Conservation (phyloP, 805 yeast genomes). For the Candida oleophila region DNA sequence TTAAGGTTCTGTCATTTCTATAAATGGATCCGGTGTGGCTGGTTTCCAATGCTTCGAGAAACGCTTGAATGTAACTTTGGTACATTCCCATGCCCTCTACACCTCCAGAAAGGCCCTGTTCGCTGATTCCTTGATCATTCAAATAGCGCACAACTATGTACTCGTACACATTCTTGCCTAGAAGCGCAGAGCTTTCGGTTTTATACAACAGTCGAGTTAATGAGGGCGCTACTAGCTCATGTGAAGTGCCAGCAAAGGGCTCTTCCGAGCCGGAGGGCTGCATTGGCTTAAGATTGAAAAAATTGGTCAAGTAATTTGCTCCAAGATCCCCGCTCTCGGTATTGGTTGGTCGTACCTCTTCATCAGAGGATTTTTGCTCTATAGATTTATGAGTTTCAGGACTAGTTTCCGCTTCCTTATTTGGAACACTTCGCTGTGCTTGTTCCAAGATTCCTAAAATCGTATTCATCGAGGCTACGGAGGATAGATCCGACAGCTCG, state of each 20-base stretch:
- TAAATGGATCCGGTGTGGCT: not conserved
- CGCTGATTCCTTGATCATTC: slow-evolving; percentile 2
- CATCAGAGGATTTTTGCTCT: not conserved
- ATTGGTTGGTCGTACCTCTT: not conserved
- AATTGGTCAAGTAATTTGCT: not conserved
- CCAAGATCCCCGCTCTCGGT: not conserved
- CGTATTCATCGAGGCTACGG: slow-evolving; percentile 5
- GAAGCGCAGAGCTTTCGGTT: slow-evolving; percentile 1
- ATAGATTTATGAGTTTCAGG: not conserved
- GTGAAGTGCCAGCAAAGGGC: not conserved
- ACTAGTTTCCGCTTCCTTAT: not conserved
- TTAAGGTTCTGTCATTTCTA: not conserved
- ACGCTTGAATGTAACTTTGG: not conserved
- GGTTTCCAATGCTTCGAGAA: not conserved
- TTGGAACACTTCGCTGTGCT: not conserved
- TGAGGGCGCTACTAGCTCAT: not conserved
- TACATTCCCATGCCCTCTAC: not conserved
- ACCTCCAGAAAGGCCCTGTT: not conserved
- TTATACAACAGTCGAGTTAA: not conserved
- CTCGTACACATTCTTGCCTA: slow-evolving; percentile 15
- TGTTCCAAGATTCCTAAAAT: slow-evolving; percentile 6
- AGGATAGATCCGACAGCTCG: slow-evolving; percentile 3
- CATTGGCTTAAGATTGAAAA: not conserved
- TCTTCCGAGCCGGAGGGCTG: too few relatives aligned
- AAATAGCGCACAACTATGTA: slow-evolving; percentile 1